Evolutionary conservation across 495 filamentous ascomycete species (phyloP).

Genomic region (Lophiostoma macrostomum): DNA sequence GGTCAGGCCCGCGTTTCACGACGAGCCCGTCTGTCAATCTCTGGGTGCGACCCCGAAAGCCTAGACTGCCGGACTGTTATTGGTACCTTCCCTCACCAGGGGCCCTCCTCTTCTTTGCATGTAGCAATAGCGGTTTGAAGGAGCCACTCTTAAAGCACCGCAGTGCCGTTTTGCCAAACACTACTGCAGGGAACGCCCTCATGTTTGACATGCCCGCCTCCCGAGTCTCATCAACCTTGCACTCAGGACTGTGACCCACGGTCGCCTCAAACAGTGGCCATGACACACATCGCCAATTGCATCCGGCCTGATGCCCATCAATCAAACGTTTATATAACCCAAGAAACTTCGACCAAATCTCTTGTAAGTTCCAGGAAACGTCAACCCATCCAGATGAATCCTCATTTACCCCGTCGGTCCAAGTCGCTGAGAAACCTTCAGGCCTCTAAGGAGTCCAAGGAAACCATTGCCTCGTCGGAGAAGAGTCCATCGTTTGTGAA

Average conservation of each 20-base stretch:
- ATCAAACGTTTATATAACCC: constrained; percentile 31
- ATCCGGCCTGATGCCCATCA: constrained; percentile 32
- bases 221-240: constrained; percentile 37
- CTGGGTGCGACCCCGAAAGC: constrained; percentile 29
- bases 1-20: constrained; percentile 34
- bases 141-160: constrained; percentile 35
- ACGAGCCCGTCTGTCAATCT: constrained; percentile 30
- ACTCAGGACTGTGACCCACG: constrained; percentile 25
- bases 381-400: constrained; percentile 22
- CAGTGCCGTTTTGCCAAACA: constrained; percentile 27
- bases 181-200: constrained; percentile 34
- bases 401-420: constrained; percentile 26
- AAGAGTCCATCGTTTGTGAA: constrained; percentile 23
- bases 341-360: constrained; percentile 27
- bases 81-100: constrained; percentile 30
- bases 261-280: constrained; percentile 28
- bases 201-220: constrained; percentile 38
- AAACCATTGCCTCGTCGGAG: constrained; percentile 9
- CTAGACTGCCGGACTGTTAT: constrained; percentile 30
- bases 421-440: constrained; percentile 30
- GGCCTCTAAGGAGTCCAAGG: constrained; percentile 21
- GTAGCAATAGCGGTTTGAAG: constrained; percentile 38
- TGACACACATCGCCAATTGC: constrained; percentile 40
- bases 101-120: constrained; percentile 22
- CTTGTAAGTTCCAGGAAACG: constrained; percentile 25